Percentiles rank a stretch among this genome's conserved stretches.
Conservation (phyloP, 805 yeast genomes). For the Barnettozyma populi region DNA sequence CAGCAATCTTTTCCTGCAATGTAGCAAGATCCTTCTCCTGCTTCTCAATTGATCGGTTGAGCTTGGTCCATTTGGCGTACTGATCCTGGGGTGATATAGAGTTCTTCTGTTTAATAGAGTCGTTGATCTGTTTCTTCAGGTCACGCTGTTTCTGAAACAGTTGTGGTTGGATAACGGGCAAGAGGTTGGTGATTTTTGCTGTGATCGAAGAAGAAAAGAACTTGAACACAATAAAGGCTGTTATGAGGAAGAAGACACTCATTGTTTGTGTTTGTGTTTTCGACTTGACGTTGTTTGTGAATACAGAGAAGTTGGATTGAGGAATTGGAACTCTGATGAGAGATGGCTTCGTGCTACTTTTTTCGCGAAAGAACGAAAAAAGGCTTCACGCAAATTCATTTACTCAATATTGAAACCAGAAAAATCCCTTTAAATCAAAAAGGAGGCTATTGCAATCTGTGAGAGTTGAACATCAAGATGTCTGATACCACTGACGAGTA, state of each 20-base stretch:
- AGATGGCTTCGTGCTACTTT: no score
- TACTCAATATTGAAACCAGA: no score
- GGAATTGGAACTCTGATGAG: not conserved
- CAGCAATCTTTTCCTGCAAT: conserved; percentile 97
- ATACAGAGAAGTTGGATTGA: not conserved
- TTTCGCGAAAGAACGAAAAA: not conserved
- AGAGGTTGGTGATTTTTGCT: conserved; percentile 24
- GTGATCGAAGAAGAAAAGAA: conserved; percentile 34
- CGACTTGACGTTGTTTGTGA: not conserved
- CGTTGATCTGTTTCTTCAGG: conserved; percentile 39
- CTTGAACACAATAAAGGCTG: conserved; percentile 11
- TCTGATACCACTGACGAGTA: conserved; percentile 35
- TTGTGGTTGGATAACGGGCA: conserved; percentile 31
- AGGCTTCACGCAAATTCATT: not conserved
- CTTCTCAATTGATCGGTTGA: conserved; percentile 71
- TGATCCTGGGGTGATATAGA: conserved; percentile 83
- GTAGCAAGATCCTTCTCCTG: conserved; percentile 88
- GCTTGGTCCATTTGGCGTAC: conserved; percentile 93
- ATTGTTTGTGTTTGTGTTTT: not conserved
- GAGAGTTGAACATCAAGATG: not conserved
- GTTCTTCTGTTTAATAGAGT: conserved; percentile 47
- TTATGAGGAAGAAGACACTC: not conserved
- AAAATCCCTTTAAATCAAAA: no score
- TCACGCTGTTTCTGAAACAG: conserved; percentile 20
- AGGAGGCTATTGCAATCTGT: not conserved